Evolutionary conservation across 1,139 yeast species (phyloP), one percentile per base, ranked within the genome.

Genomic region (Pichia inconspicua): DNA sequence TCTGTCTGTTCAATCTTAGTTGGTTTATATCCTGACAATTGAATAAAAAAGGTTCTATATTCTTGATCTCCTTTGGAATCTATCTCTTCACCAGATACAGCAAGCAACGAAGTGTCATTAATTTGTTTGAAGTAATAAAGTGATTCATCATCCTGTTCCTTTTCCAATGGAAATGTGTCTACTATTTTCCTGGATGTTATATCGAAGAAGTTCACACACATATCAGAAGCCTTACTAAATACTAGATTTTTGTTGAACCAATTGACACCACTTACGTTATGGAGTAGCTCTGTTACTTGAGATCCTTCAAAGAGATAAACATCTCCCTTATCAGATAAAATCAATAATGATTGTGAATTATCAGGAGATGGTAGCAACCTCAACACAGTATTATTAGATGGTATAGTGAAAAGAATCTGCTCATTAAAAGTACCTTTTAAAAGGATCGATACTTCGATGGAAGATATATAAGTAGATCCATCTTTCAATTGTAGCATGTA

Each of bases 1-100:
- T 38, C 36, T 5, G 54, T 31, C 10, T 71, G 74, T 3, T 51
- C 39, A 22, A 54, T 49, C 2, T 47, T 44, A 1, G 10, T 6
- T 28, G 41, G 41, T 3, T 42, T 30, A 19, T 25, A 34, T 17
- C 19, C 32, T 7, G 19, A 22, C n/a, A 46, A n/a, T 5, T 42
- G 38, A 28, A 44, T 40, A 25, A 48, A 42, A 32, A 25, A 41
- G 15, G 51, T 42, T n/a, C 28, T 31, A 45, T 37, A 61, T 6
- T 47, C 47, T 12, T 17, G 28, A 14, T 17, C 11, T 4, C 46
- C 47, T 8, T 42, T 48, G 2, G 48, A 14, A 4, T 19, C 25
- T 19, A 49, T 44, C 1, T 46, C 25, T 6, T 44, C 50, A 22
- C 53, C 47, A 7, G 42, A 25, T 8, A 51, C 27, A 7, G 45